phyloP scores from a whole-genome alignment of 768 basidiomycete species.

The Suillus subalutaceus region DNA sequence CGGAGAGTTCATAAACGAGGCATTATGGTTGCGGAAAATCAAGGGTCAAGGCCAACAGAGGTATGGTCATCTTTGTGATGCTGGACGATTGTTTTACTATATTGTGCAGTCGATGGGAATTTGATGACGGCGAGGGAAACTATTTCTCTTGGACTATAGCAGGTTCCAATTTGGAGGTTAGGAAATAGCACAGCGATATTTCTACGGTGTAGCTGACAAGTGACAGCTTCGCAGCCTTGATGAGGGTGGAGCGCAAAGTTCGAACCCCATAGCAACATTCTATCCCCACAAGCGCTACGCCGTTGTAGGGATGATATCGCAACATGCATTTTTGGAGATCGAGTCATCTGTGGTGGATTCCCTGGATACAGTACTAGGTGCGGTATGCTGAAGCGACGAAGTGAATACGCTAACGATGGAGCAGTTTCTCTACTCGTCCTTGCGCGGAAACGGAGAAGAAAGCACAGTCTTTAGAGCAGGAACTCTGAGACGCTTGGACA shows the following conservation, averaged over 20 bases:
- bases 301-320: slow-evolving; percentile 37
- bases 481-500: neutral
- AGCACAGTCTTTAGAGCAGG: slow-evolving; percentile 14
- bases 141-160: slow-evolving; percentile 22
- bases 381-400: slow-evolving; percentile 13
- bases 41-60: slow-evolving; percentile 18
- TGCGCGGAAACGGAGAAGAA: slow-evolving; percentile 30
- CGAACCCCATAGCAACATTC: slow-evolving; percentile 37
- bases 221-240: slow-evolving; percentile 30
- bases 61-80: slow-evolving; percentile 5
- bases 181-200: neutral
- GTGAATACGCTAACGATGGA: slow-evolving; percentile 7
- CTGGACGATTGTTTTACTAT: neutral
- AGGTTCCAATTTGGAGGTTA: slow-evolving; percentile 18
- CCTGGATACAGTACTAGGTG: slow-evolving; percentile 40
- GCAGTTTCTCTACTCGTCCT: slow-evolving; percentile 38
- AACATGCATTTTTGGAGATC: slow-evolving; percentile 40
- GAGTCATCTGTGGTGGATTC: slow-evolving; percentile 34
- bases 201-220: slow-evolving; percentile 1
- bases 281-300: slow-evolving; percentile 37
- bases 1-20: slow-evolving; percentile 27
- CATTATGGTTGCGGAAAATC: slow-evolving; percentile 34
- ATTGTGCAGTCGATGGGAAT: slow-evolving; percentile 24
- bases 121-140: slow-evolving; percentile 27
- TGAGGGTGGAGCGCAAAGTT: slow-evolving; percentile 25